These are phyloP conservation scores for Phytopythium litorale DNA, from an alignment of 352 stramenopile genomes.

Conservation along the genomic window DNA sequence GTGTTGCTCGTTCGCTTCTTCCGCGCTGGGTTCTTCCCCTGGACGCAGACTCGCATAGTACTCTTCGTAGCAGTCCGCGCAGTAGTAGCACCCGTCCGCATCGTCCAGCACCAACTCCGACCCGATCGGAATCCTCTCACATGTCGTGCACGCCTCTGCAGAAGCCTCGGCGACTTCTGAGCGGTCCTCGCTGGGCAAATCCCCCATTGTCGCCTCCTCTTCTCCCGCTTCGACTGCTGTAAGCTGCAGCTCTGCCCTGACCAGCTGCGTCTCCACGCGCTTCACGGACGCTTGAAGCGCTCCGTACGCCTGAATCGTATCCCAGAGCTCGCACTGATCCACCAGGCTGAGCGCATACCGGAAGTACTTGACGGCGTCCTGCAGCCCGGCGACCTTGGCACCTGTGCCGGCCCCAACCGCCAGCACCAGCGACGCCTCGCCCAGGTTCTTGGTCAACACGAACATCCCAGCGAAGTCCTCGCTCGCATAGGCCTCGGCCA, in stretches of 20 bases:
- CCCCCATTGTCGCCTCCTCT: neutral
- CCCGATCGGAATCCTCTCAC: slow-evolving; percentile 11
- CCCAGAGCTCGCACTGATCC: slow-evolving; percentile 27
- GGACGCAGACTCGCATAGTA: slow-evolving; percentile 43
- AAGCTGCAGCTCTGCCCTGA: slow-evolving; percentile 11
- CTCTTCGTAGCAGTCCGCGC: slow-evolving; percentile 54
- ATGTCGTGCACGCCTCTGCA: slow-evolving; percentile 44
- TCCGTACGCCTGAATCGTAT: slow-evolving; percentile 18
- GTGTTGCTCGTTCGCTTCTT: slow-evolving; percentile 1
- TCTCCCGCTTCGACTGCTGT: slow-evolving; percentile 9
- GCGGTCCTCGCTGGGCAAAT: no score
- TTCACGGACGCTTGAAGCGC: slow-evolving; percentile 25
- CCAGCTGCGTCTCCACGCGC: slow-evolving; percentile 13
- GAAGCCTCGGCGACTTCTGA: neutral
- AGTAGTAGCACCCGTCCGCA: slow-evolving; percentile 67
- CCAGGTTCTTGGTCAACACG: slow-evolving; percentile 66
- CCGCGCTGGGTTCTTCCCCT: neutral
- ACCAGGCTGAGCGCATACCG: slow-evolving; percentile 49
- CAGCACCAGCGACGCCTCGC: slow-evolving; percentile 28
- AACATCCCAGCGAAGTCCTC: slow-evolving; percentile 59
- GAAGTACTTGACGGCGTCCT: slow-evolving; percentile 32
- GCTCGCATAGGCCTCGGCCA: slow-evolving; percentile 38
- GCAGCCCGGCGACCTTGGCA: slow-evolving; percentile 6
- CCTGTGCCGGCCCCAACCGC: neutral
- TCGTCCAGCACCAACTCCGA: slow-evolving; percentile 46